Conservation (phyloP, 768 basidiomycete genomes). For the Tulasnella sp. region DNA sequence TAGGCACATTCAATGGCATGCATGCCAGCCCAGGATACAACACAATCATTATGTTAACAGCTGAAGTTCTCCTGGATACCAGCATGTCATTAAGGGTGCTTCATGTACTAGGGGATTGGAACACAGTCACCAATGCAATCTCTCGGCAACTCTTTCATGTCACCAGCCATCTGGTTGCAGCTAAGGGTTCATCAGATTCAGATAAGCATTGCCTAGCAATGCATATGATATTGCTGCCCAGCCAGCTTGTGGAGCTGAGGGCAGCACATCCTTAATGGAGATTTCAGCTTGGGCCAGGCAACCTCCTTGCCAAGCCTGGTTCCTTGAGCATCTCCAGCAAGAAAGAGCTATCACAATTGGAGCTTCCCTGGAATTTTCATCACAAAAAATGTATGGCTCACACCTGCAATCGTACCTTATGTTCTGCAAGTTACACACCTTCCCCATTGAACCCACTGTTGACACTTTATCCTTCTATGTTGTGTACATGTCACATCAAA, state of each 20-base stretch:
- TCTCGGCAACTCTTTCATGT: slow-evolving; percentile 19
- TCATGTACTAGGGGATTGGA: slow-evolving; percentile 22
- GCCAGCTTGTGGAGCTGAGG: slow-evolving; percentile 10
- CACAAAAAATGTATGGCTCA: slow-evolving; percentile 22
- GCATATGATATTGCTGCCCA: slow-evolving; percentile 16
- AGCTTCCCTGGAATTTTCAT: slow-evolving; percentile 24
- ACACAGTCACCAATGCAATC: slow-evolving; percentile 21
- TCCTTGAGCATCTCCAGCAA: slow-evolving; percentile 26
- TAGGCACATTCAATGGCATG: slow-evolving; percentile 29
- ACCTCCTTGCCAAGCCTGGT: slow-evolving; percentile 29
- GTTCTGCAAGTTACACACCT: slow-evolving; percentile 14
- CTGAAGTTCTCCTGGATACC: slow-evolving; percentile 17
- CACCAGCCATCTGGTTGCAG: slow-evolving; percentile 5
- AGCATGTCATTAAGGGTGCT: slow-evolving; percentile 23
- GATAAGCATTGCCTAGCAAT: slow-evolving; percentile 5
- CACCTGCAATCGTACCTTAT: slow-evolving; percentile 15
- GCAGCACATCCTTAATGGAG: slow-evolving; percentile 19
- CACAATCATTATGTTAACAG: slow-evolving; percentile 21
- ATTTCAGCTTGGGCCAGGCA: slow-evolving; percentile 24
- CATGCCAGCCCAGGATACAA: slow-evolving; percentile 24
- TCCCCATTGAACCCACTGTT: slow-evolving; percentile 13
- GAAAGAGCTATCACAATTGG: slow-evolving; percentile 30
- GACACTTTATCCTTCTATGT: slow-evolving; percentile 16
- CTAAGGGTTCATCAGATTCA: not conserved
- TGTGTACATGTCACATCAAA: slow-evolving; percentile 12